Base-by-base conservation (phyloP, 2,329 filamentous ascomycete genomes). In the Juglanconis oblonga region DNA sequence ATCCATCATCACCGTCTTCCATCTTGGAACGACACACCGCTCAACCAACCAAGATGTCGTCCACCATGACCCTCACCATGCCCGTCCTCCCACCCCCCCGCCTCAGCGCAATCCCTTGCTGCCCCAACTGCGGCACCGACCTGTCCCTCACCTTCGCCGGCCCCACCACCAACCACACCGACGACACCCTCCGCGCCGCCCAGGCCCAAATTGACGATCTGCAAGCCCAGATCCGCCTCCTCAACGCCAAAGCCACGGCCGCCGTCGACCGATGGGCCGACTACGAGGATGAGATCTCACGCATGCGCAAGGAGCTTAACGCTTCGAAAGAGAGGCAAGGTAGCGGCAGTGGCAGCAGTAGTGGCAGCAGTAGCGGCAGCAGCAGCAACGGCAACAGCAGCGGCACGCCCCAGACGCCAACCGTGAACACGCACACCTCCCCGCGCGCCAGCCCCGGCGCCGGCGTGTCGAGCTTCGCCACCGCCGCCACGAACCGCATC, bases 231-330 rank as follows among this genome's bases (percentile, higher is more conserved):
- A 85, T 93, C 57, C 81, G 83, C 58, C 74, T 86, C 57, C 81
- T 93, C 61, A 91, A 87, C 72, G 80, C 89, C 66, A 91, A 90
- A 73, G 87, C 88, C 58, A 82, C 86, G 3, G 84, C 86, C 38
- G 79, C 79, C 71, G 81, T 85, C 64, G 82, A 86, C 72, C 83
- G 81, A 70, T 87, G 83, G 82, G 88, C 90, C 69, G 88, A 92
- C 76, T 92, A 92, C 79, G 90, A 94, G 75, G 89, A 92, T 73
- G 88, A 92, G 71, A 81, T 92, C 45, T 79, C 84, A 49, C 78
- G 74, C 49, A 78, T 92, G 57, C 84, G 84, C 5, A 11, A 36
- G 47, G 59, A 65, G 76, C 74, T 68, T 70, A 65, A 54, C 67
- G 66, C 65, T 66, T 24, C 17, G 17, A 24, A 24, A 24, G 17